A percentile compares a stretch with the other conserved stretches of the same genome.
These are phyloP conservation scores for Kockovaella imperatae DNA, from an alignment of 768 basidiomycete species.

Conservation along the genomic window DNA sequence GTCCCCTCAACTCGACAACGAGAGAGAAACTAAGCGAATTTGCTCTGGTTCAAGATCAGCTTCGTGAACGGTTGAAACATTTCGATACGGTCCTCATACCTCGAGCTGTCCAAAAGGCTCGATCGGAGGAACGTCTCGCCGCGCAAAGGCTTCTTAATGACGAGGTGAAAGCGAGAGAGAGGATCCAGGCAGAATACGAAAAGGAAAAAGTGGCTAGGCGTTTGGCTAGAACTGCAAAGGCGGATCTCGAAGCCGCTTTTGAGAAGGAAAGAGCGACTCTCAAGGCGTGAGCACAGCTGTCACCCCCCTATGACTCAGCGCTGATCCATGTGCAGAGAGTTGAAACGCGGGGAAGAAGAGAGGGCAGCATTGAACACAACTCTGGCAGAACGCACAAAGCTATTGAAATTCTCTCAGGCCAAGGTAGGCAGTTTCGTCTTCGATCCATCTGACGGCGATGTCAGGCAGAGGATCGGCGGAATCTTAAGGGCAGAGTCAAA, in stretches of 20 bases:
- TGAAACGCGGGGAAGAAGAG: too few relatives aligned
- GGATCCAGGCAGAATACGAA: neutral
- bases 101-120: too few relatives aligned
- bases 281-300: too few relatives aligned
- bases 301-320: too few relatives aligned
- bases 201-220: conserved; percentile 14
- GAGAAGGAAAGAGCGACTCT: conserved; percentile 7
- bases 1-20: conserved; percentile 17
- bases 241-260: conserved; percentile 13
- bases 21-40: neutral
- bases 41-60: neutral
- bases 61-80: neutral
- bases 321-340: too few relatives aligned
- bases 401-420: neutral
- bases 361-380: neutral
- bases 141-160: neutral
- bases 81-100: neutral
- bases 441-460: neutral
- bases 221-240: conserved; percentile 8
- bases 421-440: neutral
- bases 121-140: too few relatives aligned
- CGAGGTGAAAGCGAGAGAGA: neutral
- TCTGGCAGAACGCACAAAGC: neutral
- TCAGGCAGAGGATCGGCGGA: too few relatives aligned
- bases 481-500: too few relatives aligned